A percentile compares a stretch with the other conserved stretches of the same genome.
Conservation (phyloP, 345 rosid genomes). For the Zanthoxylum bungeanum region DNA sequence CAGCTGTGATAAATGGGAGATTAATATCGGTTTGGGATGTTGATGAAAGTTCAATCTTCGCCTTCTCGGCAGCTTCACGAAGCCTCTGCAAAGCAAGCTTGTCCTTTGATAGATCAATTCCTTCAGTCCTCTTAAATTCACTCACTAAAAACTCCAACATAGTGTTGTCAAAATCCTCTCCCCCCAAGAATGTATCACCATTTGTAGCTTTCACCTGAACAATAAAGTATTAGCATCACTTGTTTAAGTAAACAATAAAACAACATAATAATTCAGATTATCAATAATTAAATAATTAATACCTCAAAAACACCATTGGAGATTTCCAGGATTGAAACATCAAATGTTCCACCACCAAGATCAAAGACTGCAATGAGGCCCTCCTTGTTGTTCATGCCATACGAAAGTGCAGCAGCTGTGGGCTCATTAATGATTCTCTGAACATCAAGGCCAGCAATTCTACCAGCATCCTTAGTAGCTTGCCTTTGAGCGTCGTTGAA, state of each 20-base stretch:
- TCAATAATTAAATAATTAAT: neutral
- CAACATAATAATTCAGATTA: neutral
- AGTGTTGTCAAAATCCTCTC: conserved; percentile 88
- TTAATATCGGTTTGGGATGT: conserved; percentile 82
- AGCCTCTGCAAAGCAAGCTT: conserved; percentile 88
- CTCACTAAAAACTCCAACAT: conserved; percentile 70
- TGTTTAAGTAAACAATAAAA: neutral
- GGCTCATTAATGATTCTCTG: conserved; percentile 92
- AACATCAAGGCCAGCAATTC: conserved; percentile 86
- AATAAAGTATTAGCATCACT: neutral
- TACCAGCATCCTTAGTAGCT: conserved; percentile 96
- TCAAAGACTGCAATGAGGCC: conserved; percentile 92
- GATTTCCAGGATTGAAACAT: conserved; percentile 82
- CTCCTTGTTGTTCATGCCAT: conserved; percentile 91
- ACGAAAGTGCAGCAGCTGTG: conserved; percentile 92
- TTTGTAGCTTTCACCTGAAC: conserved; percentile 91
- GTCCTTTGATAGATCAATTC: conserved; percentile 74
- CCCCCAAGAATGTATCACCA: conserved; percentile 95
- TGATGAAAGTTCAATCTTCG: conserved; percentile 86
- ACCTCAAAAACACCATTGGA: conserved; percentile 97
- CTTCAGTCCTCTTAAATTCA: conserved; percentile 71
- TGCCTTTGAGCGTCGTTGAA: conserved; percentile 97
- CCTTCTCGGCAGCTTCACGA: conserved; percentile 88
- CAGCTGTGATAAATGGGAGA: conserved; percentile 85
- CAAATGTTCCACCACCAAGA: conserved; percentile 94